Percentiles rank a stretch among this genome's conserved stretches.
phyloP scores from a whole-genome alignment of 306 rosid genomes.

The Prunus mira region DNA sequence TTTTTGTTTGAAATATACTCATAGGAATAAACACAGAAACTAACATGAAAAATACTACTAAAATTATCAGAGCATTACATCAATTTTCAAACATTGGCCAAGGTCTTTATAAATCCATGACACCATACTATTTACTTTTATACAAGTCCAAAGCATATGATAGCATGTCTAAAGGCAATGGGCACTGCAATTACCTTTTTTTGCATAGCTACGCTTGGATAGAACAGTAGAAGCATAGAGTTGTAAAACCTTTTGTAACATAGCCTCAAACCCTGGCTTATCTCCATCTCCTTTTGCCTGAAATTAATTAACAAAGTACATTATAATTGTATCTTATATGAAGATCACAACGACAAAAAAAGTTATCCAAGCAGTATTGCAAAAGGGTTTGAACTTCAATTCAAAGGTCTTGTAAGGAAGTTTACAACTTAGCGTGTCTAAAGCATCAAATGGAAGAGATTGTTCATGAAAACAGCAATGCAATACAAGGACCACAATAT shows the following conservation, averaged over 20 bases:
- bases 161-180: neutral
- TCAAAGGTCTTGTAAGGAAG: slow-evolving; percentile 2
- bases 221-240: slow-evolving; percentile 85
- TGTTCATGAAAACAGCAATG: neutral
- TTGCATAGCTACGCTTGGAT: slow-evolving; percentile 74
- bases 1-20: neutral
- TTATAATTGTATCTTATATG: slow-evolving; percentile 7
- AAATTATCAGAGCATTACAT: neutral
- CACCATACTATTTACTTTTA: neutral
- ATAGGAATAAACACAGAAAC: neutral
- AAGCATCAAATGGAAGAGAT: neutral
- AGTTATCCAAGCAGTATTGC: slow-evolving; percentile 4
- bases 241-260: slow-evolving; percentile 92
- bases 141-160: neutral
- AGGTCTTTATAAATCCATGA: neutral
- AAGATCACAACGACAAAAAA: neutral
- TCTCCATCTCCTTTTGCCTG: slow-evolving; percentile 95
- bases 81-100: neutral
- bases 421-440: neutral
- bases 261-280: slow-evolving; percentile 96
- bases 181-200: slow-evolving; percentile 46
- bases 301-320: slow-evolving; percentile 31
- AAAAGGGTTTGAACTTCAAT: slow-evolving; percentile 4
- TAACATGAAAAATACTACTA: too few species aligned
- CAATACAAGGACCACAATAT: neutral